These are phyloP conservation scores for Podospora pseudocomata DNA, from an alignment of 495 filamentous ascomycete genomes.

Conservation along the genomic window DNA sequence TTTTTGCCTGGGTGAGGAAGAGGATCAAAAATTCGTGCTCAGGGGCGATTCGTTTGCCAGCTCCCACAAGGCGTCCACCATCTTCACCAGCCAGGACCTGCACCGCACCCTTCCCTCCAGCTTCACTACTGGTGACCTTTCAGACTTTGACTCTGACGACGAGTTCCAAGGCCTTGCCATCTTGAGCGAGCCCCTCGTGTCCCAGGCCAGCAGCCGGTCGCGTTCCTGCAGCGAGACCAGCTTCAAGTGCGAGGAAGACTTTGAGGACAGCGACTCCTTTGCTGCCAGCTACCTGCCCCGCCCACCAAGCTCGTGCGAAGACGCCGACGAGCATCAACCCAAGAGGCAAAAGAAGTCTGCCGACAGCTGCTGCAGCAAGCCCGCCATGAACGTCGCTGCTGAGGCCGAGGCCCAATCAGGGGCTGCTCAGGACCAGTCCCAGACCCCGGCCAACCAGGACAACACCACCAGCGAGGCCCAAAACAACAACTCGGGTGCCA, in stretches of 20 bases:
- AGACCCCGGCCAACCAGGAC: constrained; percentile 29
- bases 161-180: constrained; percentile 78
- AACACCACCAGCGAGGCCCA: constrained; percentile 25
- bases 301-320: constrained; percentile 44
- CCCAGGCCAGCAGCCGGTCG: constrained; percentile 64
- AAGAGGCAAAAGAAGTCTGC: constrained; percentile 65
- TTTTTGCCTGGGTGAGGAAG: constrained; percentile 67
- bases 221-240: constrained; percentile 74
- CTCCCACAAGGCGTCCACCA: constrained; percentile 52
- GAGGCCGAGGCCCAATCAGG: constrained; percentile 42
- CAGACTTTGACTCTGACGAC: constrained; percentile 90
- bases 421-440: constrained; percentile 29
- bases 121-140: constrained; percentile 63
- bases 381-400: constrained; percentile 45
- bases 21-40: constrained; percentile 71
- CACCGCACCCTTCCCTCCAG: constrained; percentile 67
- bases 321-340: constrained; percentile 47
- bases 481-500: constrained; percentile 25
- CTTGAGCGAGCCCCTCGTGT: constrained; percentile 52
- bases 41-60: constrained; percentile 54
- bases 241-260: constrained; percentile 71
- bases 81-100: constrained; percentile 48
- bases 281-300: constrained; percentile 49
- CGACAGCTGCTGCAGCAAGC: constrained; percentile 41
- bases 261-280: constrained; percentile 65